Evolutionary conservation across 345 rosid genomes (phyloP).

Genomic region (Conringia planisiliqua): DNA sequence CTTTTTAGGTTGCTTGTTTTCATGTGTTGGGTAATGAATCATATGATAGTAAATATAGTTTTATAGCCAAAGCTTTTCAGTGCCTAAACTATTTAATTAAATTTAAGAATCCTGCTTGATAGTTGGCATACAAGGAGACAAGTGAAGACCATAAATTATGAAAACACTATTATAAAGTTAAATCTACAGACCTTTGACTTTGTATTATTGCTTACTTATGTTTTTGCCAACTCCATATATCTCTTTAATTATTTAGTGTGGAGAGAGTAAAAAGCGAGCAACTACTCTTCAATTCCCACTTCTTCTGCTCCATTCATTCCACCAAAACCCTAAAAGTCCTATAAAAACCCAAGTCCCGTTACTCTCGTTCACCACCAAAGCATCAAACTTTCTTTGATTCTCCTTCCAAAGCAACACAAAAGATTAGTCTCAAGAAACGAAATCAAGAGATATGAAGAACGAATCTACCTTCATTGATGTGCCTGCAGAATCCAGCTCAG

Average conservation of each 20-base stretch:
- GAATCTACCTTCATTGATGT: constrained; percentile 31
- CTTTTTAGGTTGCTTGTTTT: constrained; percentile 20
- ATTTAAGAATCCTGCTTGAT: not conserved
- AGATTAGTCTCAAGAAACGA: not conserved
- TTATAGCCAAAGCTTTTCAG: constrained; percentile 4
- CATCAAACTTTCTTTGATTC: constrained; percentile 1
- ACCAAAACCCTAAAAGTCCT: constrained; percentile 17
- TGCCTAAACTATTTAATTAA: not conserved
- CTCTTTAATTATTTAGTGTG: constrained; percentile 2
- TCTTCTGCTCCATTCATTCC: constrained; percentile 31
- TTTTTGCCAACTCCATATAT: constrained; percentile 26
- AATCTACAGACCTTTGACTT: constrained; percentile 9
- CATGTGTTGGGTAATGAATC: constrained; percentile 22
- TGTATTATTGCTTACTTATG: not conserved
- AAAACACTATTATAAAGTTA: not conserved
- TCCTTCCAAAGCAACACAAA: constrained; percentile 1
- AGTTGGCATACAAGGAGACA: not conserved
- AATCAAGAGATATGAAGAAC: constrained; percentile 26
- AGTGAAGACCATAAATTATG: not conserved
- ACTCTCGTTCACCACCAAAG: constrained; percentile 10
- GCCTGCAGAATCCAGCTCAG: constrained; percentile 36
- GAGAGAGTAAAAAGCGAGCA: constrained; percentile 27
- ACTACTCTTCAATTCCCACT: constrained; percentile 25
- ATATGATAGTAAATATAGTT: constrained; percentile 28
- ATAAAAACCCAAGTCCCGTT: constrained; percentile 1